phyloP scores from a whole-genome alignment of 176 grass and related monocot genomes.

The Oryza longistaminata region DNA sequence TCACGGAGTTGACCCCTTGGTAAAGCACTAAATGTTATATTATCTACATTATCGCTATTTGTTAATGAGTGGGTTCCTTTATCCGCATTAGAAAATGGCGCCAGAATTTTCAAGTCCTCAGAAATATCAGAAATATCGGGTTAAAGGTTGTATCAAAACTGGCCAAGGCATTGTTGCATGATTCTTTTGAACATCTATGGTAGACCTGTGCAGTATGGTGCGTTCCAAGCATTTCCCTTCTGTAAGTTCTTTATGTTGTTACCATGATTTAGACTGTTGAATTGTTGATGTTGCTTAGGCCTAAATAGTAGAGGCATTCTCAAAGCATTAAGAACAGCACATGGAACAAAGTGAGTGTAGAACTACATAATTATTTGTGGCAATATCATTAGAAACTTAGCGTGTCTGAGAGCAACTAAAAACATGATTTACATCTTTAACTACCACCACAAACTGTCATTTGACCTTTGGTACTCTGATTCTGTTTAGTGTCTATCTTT shows the following conservation, averaged over 20 bases:
- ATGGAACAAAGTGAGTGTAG: background rate
- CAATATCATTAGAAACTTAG: background rate
- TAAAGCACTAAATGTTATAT: conserved; percentile 16
- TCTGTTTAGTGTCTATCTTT: background rate
- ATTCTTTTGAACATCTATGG: conserved; percentile 65
- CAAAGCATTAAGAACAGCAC: background rate
- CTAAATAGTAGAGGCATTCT: background rate
- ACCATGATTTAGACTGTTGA: conserved; percentile 7
- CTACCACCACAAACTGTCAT: background rate
- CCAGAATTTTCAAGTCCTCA: conserved; percentile 66
- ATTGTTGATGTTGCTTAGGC: background rate
- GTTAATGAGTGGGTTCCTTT: conserved; percentile 23
- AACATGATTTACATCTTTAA: background rate
- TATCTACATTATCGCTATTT: background rate
- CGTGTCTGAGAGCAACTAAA: background rate
- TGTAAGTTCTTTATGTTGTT: conserved; percentile 41
- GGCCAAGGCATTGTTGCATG: conserved; percentile 84
- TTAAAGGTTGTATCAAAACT: conserved; percentile 68
- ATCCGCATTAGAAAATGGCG: conserved; percentile 77
- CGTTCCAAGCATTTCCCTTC: conserved; percentile 76
- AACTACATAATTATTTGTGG: background rate
- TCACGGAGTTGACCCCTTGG: background rate
- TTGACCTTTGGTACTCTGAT: background rate
- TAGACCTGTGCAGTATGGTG: conserved; percentile 75
- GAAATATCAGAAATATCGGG: conserved; percentile 72